Base-by-base conservation (phyloP, 1,284 basidiomycete genomes). In the Volvariella surrecta region DNA sequence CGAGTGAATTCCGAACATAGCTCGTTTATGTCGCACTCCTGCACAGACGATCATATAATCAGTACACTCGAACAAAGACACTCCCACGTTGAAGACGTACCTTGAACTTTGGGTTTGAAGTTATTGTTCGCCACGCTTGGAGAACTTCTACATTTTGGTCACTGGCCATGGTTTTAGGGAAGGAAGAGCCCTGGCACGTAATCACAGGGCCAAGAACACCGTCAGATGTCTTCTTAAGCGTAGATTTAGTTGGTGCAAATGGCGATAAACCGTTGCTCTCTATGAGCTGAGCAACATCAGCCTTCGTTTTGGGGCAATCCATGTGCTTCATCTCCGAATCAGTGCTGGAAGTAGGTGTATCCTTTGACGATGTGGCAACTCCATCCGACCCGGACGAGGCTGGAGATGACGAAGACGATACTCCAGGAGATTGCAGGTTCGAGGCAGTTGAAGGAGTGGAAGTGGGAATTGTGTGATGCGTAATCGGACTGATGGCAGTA, bases 11-110 rank as follows among this genome's bases (percentile, higher is more conserved):
- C 82, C 7, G 74, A 57, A 55, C 86, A 89, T 15, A 89, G 65
- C 40, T 81, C 70, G 50, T 82, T 84, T 49, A 89, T 78, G 53
- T 89, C 86, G 32, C 74, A 66, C 51, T 86, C 82, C 82, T 87
- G 43, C 18, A 35, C 19, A 34, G 45, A 16, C 4, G 18, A 24
- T 8, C n/a, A 44, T 38, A 30, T 44, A 40, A 19, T 34, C 15
- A 32, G 15, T 43, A 50, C 43, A 51, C 39, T 43, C 10, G 10
- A 40, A 3, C 30, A 20, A 32, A 34, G 21, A 40, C 20, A n/a
- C n/a, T n/a, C n/a, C n/a, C n/a, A n/a, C n/a, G n/a, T n/a, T n/a
- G 31, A 31, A 38, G 30, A 59, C 74, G 39, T 42, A 81, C 79
- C 72, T 83, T 83, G 60, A 82, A 87, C 51, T 74, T 67, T 1